Evolutionary conservation across 192 early-diverging fungal genomes (phyloP).

Genomic region (Coemansia furcata): DNA sequence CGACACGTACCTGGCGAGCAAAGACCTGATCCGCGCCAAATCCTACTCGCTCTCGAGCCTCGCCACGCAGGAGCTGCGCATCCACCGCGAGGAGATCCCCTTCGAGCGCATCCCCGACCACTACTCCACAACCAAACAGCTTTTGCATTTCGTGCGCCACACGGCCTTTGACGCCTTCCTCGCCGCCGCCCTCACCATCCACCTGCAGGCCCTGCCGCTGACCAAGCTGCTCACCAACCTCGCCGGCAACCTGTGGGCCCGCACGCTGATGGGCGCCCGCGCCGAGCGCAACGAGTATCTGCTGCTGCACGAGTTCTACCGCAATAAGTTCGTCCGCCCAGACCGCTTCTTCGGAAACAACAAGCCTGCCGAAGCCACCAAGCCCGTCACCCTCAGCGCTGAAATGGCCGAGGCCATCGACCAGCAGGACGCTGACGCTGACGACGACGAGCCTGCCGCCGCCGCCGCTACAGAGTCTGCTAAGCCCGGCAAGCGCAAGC

Average conservation of each 20-base stretch:
- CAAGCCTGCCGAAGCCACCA: not conserved
- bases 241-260: conserved; percentile 93
- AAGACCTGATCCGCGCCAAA: conserved; percentile 84
- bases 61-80: conserved; percentile 70
- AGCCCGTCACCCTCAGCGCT: conserved; percentile 16
- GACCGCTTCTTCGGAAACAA: conserved; percentile 60
- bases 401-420: conserved; percentile 37
- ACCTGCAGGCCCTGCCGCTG: conserved; percentile 85
- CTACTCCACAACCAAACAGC: conserved; percentile 54
- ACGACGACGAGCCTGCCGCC: conserved; percentile 18
- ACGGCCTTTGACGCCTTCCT: conserved; percentile 81
- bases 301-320: conserved; percentile 94
- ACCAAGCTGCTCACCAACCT: conserved; percentile 89
- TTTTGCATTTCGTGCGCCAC: conserved; percentile 76
- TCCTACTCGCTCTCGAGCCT: conserved; percentile 80
- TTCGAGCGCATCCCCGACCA: conserved; percentile 71
- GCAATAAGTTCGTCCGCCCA: conserved; percentile 86
- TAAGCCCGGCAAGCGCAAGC: conserved; percentile 68
- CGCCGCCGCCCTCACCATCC: conserved; percentile 78
- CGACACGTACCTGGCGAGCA: conserved; percentile 88
- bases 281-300: conserved; percentile 96
- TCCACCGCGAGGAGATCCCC: conserved; percentile 81
- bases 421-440: conserved; percentile 20
- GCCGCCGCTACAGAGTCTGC: not conserved
- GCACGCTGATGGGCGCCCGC: conserved; percentile 83